phyloP scores from a whole-genome alignment of 768 basidiomycete genomes.

The Calocybe gangraenosa region DNA sequence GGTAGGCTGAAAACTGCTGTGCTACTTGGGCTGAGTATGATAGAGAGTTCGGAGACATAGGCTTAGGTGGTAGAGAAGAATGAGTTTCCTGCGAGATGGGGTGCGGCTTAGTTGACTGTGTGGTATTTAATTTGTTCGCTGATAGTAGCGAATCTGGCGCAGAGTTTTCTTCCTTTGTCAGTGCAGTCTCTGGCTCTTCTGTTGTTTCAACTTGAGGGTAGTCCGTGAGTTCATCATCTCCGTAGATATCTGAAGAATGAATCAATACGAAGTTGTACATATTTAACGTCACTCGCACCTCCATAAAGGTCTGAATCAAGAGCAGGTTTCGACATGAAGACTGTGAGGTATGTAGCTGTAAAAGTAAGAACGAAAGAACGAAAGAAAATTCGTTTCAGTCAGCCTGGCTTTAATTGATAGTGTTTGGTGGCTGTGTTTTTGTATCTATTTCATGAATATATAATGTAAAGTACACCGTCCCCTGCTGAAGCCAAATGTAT shows the following conservation, averaged over 20 bases:
- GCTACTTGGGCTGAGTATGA: slow-evolving; percentile 65
- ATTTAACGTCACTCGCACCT: slow-evolving; percentile 17
- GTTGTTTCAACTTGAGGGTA: slow-evolving; percentile 22
- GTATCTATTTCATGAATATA: background rate
- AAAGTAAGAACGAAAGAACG: background rate
- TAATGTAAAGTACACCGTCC: background rate
- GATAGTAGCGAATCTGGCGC: slow-evolving; percentile 13
- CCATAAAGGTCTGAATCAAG: slow-evolving; percentile 34
- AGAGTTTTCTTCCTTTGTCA: slow-evolving; percentile 21
- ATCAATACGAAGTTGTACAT: slow-evolving; percentile 28
- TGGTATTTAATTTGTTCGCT: slow-evolving; percentile 3
- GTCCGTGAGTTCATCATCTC: slow-evolving; percentile 42
- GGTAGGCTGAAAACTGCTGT: slow-evolving; percentile 60
- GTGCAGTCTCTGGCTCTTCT: slow-evolving; percentile 20
- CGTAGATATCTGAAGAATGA: slow-evolving; percentile 44
- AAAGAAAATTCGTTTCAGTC: too few relatives aligned
- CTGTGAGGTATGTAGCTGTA: background rate
- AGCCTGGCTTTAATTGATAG: too few relatives aligned
- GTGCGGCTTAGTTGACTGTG: slow-evolving; percentile 11
- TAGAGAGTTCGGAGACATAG: slow-evolving; percentile 27
- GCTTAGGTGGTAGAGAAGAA: slow-evolving; percentile 25
- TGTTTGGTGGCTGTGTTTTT: slow-evolving; percentile 11
- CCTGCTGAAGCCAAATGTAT: too few relatives aligned
- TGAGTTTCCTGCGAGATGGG: slow-evolving; percentile 16
- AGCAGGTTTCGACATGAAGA: slow-evolving; percentile 17